Base-by-base conservation (phyloP, 139 green algal genomes). In the Micractinium conductrix region DNA sequence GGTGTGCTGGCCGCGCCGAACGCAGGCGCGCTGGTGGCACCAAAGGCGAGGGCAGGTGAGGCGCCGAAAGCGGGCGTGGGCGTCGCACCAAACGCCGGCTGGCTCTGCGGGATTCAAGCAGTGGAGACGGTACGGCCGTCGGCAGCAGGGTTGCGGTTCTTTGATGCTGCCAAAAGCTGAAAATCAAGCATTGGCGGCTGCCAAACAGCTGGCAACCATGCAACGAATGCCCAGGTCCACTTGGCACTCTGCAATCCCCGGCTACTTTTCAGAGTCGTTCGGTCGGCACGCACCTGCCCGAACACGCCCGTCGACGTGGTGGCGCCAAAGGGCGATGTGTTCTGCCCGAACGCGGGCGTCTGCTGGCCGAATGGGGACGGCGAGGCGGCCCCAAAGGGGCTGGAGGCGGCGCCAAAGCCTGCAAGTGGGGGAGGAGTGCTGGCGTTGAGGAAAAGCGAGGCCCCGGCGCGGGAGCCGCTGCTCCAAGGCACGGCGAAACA, bases 31-130 rank as follows among this genome's bases (percentile, higher is more conserved):
- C 42, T 26, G 24, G 45, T 42, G 35, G 80, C 60, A n/a, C 90
- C 92, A 89, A 95, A 95, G 9, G 86, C 92, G 12, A 87, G 79
- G n/a, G 86, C 58, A 24, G 73, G 63, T 4, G 82, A 37, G 1
- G 79, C 86, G 22, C 88, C 91, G 76, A 94, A 94, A 0, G 55
- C 67, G 26, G 44, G 45, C 26, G 71, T 80, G 5, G 37, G 33
- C 14, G 43, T 43, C 16, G 48, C 73, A 33, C 62, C 81, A 55
- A 74, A 83, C 44, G 63, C 48, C 60, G 45, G 35, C 30, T n/a
- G 33, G 35, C 33, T 85, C 76, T 38, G 83, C 84, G 0, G 42
- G n/a, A n/a, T n/a, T n/a, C n/a, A n/a, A n/a, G n/a, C n/a, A n/a
- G n/a, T n/a, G n/a, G n/a, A n/a, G n/a, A n/a, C n/a, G n/a, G 72